Conservation (phyloP, 768 basidiomycete genomes). For the Xerocomellus amylosporus region DNA sequence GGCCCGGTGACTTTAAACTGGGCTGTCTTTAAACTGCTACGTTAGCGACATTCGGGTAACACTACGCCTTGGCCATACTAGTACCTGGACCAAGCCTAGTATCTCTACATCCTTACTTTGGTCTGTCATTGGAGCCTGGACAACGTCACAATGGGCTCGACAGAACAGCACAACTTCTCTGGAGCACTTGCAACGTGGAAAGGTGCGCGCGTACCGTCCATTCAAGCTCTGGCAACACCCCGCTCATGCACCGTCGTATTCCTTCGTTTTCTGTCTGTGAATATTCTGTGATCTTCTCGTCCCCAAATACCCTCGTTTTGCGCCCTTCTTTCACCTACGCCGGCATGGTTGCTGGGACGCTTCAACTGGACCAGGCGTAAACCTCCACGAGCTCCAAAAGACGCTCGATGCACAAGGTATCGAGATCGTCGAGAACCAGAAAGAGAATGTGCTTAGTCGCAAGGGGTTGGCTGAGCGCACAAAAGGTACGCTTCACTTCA, state of each 20-base stretch:
- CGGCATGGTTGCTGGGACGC: not conserved
- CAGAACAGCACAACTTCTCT: constrained; percentile 81
- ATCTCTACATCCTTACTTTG: not conserved
- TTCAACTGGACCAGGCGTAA: constrained; percentile 57
- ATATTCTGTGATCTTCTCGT: not conserved
- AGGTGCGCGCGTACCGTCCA: constrained; percentile 44
- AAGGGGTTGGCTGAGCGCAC: constrained; percentile 95
- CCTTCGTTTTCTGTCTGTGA: not conserved
- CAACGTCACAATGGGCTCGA: constrained; percentile 21
- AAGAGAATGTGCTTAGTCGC: constrained; percentile 91
- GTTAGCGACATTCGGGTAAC: not conserved
- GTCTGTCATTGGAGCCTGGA: not conserved
- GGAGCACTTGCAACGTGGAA: constrained; percentile 90
- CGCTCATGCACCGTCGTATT: constrained; percentile 3
- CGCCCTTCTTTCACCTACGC: not conserved
- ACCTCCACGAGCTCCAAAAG: constrained; percentile 88
- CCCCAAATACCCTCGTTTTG: not conserved
- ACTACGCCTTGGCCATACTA: too few relatives aligned
- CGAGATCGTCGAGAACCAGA: constrained; percentile 97
- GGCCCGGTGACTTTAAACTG: too few relatives aligned
- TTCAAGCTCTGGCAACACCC: not conserved
- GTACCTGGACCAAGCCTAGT: too few relatives aligned
- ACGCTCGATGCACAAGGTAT: constrained; percentile 89
- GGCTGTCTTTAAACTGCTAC: too few relatives aligned
- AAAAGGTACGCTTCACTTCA: constrained; percentile 54